A percentile compares a stretch with the other conserved stretches of the same genome.
phyloP scores from a whole-genome alignment of 2,329 filamentous ascomycete genomes.

The Ceratocystis cacaofunesta region DNA sequence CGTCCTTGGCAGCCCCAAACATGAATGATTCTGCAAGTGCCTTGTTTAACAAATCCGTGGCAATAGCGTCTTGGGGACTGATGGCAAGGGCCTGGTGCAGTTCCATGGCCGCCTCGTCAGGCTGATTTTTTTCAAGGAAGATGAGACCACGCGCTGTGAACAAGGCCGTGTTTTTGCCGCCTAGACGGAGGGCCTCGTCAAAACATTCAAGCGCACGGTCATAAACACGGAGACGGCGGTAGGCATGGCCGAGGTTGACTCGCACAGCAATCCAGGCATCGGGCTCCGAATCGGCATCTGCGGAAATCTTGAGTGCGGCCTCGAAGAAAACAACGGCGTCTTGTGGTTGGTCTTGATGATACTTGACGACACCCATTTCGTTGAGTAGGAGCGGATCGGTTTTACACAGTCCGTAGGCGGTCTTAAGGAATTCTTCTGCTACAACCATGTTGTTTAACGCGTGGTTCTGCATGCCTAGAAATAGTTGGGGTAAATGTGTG shows the following conservation, averaged over 20 bases:
- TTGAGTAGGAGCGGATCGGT: slow-evolving; percentile 84
- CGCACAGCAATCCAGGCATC: slow-evolving; percentile 70
- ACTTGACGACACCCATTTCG: slow-evolving; percentile 90
- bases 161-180: slow-evolving; percentile 62
- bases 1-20: slow-evolving; percentile 31
- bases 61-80: slow-evolving; percentile 64
- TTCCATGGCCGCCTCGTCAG: slow-evolving; percentile 63
- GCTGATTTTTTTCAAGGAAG: slow-evolving; percentile 58
- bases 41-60: slow-evolving; percentile 61
- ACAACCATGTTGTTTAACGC: slow-evolving; percentile 88
- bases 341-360: slow-evolving; percentile 68
- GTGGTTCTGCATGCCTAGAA: slow-evolving; percentile 96
- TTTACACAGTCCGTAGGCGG: slow-evolving; percentile 68
- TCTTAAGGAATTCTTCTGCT: slow-evolving; percentile 86
- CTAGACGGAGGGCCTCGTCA: slow-evolving; percentile 70
- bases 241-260: slow-evolving; percentile 79
- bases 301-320: slow-evolving; percentile 60
- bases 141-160: slow-evolving; percentile 77
- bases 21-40: slow-evolving; percentile 49
- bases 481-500: slow-evolving; percentile 87
- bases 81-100: slow-evolving; percentile 75
- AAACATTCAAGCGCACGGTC: slow-evolving; percentile 65
- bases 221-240: slow-evolving; percentile 55
- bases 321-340: slow-evolving; percentile 66
- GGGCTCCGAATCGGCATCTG: slow-evolving; percentile 68